phyloP scores from a whole-genome alignment of 768 basidiomycete genomes.

The Rhodotorula paludigena region DNA sequence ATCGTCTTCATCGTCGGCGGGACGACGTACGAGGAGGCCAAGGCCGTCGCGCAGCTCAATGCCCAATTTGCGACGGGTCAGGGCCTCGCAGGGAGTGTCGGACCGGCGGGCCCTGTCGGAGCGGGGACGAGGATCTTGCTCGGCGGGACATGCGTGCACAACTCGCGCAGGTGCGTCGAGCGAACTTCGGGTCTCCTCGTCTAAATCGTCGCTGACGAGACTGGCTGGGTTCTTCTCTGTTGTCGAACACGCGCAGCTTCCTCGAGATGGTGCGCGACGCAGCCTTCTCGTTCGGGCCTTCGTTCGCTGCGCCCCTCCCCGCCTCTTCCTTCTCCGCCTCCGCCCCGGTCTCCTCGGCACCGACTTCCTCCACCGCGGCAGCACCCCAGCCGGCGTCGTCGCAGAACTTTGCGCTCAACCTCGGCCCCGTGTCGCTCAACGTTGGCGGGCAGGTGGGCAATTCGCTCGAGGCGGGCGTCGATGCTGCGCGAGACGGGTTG shows the following conservation, averaged over 20 bases:
- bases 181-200: neutral
- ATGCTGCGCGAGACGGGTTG: constrained; percentile 83
- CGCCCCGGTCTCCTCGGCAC: neutral
- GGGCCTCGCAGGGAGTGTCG: neutral
- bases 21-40: constrained; percentile 90
- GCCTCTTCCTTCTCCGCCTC: neutral
- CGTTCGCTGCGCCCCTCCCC: constrained; percentile 54
- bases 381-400: neutral
- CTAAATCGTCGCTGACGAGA: neutral
- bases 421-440: constrained; percentile 36
- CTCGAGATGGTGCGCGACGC: constrained; percentile 80
- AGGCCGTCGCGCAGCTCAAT: constrained; percentile 77
- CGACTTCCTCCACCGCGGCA: neutral
- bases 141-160: constrained; percentile 92
- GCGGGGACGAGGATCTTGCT: constrained; percentile 73
- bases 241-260: constrained; percentile 55
- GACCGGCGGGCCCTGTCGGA: constrained; percentile 44
- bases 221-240: neutral
- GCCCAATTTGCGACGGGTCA: constrained; percentile 56
- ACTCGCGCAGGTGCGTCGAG: constrained; percentile 69
- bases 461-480: constrained; percentile 52
- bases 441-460: constrained; percentile 41
- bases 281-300: constrained; percentile 48
- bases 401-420: constrained; percentile 21
- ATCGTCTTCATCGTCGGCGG: constrained; percentile 97